phyloP scores from a whole-genome alignment of 768 basidiomycete genomes.

The Grammothele lineata region DNA sequence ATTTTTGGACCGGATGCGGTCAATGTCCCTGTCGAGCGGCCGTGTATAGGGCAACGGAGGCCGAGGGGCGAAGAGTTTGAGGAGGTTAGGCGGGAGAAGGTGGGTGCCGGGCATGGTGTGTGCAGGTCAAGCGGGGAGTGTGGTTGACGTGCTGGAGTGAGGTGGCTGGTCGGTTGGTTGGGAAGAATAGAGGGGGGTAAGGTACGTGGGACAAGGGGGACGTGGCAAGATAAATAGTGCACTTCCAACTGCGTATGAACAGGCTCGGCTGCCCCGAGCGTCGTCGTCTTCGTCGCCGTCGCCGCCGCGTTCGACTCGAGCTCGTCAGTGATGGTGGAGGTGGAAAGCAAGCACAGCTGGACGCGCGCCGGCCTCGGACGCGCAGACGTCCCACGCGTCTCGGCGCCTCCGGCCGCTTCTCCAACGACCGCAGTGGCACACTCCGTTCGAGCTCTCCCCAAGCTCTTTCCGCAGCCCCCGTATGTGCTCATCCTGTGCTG shows the following conservation, averaged over 20 bases:
- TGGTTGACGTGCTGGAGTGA: background rate
- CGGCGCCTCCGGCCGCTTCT: background rate
- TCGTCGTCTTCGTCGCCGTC: slow-evolving; percentile 7
- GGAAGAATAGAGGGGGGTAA: slow-evolving; percentile 5
- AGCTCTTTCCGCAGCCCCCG: too few relatives aligned
- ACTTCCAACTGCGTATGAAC: slow-evolving; percentile 7
- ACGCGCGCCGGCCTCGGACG: too few relatives aligned
- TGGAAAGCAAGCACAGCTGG: background rate
- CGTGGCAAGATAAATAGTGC: slow-evolving; percentile 13
- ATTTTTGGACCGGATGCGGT: slow-evolving; percentile 63
- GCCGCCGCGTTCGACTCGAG: background rate
- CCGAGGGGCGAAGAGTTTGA: slow-evolving; percentile 94
- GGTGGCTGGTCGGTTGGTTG: slow-evolving; percentile 1
- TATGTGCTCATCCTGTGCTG: too few relatives aligned
- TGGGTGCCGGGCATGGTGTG: slow-evolving; percentile 64
- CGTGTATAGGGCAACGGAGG: slow-evolving; percentile 85
- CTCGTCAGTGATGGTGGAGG: slow-evolving; percentile 6
- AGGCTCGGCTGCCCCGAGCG: slow-evolving; percentile 7
- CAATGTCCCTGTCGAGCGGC: slow-evolving; percentile 80
- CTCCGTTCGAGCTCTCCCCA: too few relatives aligned
- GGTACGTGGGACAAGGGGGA: background rate
- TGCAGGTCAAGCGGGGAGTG: background rate
- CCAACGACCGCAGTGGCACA: too few relatives aligned
- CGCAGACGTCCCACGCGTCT: background rate
- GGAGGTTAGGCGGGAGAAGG: slow-evolving; percentile 89